These are phyloP conservation scores for Boletellus emodensis DNA, from an alignment of 768 basidiomycete species.

Conservation along the genomic window DNA sequence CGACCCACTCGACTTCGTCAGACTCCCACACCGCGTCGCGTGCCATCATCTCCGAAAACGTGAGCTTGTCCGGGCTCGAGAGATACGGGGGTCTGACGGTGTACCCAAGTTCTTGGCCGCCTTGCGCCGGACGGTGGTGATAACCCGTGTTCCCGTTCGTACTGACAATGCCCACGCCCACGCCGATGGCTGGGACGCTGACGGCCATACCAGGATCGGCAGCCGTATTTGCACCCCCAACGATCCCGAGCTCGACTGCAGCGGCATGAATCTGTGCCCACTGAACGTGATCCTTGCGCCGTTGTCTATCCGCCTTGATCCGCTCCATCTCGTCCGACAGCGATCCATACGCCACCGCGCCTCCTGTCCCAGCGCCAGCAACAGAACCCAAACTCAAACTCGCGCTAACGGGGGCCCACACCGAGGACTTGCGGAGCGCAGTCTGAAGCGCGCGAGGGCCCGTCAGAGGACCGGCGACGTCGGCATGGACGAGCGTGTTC, in stretches of 20 bases:
- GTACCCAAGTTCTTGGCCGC: slow-evolving; percentile 35
- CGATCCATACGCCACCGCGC: slow-evolving; percentile 24
- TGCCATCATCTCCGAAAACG: slow-evolving; percentile 57
- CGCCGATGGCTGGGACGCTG: no score
- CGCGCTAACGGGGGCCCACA: slow-evolving; percentile 41
- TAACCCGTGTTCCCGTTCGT: slow-evolving; percentile 23
- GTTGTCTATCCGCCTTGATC: slow-evolving; percentile 55
- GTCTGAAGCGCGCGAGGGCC: slow-evolving; percentile 57
- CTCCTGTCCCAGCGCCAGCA: background rate
- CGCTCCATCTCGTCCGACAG: slow-evolving; percentile 61
- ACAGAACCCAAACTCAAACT: background rate
- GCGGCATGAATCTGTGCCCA: slow-evolving; percentile 67
- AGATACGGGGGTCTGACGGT: slow-evolving; percentile 30
- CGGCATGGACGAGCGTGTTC: slow-evolving; percentile 48
- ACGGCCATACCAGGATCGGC: background rate
- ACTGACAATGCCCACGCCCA: background rate
- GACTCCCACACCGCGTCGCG: slow-evolving; percentile 64
- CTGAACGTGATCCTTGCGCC: slow-evolving; percentile 60
- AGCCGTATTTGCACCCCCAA: slow-evolving; percentile 17
- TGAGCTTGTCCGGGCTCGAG: slow-evolving; percentile 26
- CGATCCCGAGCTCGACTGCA: slow-evolving; percentile 55
- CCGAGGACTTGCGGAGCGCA: slow-evolving; percentile 53
- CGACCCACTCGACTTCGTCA: slow-evolving; percentile 68
- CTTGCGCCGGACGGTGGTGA: slow-evolving; percentile 31
- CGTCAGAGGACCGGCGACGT: slow-evolving; percentile 50